Conservation (phyloP, 129 eudicot species). For the Escallonia herrerae region DNA sequence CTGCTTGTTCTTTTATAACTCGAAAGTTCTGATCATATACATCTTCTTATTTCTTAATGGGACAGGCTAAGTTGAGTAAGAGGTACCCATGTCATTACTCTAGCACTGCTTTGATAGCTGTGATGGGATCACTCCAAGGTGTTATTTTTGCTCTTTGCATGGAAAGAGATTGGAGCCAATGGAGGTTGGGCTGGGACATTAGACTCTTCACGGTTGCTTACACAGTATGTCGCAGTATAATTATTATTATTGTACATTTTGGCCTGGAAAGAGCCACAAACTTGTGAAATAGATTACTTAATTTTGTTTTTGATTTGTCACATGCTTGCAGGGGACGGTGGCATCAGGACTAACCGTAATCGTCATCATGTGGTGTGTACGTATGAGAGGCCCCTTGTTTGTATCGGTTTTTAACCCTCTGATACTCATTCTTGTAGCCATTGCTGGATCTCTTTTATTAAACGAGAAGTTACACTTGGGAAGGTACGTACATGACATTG, state of each 20-base stretch:
- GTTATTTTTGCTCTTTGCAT: slow-evolving; percentile 19
- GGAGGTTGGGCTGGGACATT: slow-evolving; percentile 47
- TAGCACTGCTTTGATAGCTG: slow-evolving; percentile 26
- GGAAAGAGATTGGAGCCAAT: slow-evolving; percentile 37
- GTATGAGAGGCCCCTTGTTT: slow-evolving; percentile 50
- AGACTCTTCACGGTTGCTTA: slow-evolving; percentile 33
- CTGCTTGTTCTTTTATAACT: not conserved
- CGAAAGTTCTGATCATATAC: not conserved
- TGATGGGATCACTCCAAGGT: slow-evolving; percentile 27
- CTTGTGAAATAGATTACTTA: not conserved
- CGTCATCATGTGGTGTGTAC: slow-evolving; percentile 24
- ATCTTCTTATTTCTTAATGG: not conserved
- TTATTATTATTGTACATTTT: not conserved
- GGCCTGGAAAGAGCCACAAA: not conserved
- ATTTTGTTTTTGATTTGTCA: not conserved
- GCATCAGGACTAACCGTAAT: slow-evolving; percentile 26
- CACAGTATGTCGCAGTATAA: slow-evolving; percentile 18
- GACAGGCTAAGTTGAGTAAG: slow-evolving; percentile 30
- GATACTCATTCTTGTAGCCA: slow-evolving; percentile 39
- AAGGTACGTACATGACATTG: slow-evolving; percentile 30
- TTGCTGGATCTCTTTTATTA: slow-evolving; percentile 39
- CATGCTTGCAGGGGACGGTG: slow-evolving; percentile 31
- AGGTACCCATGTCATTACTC: slow-evolving; percentile 40
- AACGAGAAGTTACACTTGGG: slow-evolving; percentile 52
- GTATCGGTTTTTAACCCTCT: slow-evolving; percentile 55